Conservation (phyloP, 306 rosid genomes). For the Vigna radiata region DNA sequence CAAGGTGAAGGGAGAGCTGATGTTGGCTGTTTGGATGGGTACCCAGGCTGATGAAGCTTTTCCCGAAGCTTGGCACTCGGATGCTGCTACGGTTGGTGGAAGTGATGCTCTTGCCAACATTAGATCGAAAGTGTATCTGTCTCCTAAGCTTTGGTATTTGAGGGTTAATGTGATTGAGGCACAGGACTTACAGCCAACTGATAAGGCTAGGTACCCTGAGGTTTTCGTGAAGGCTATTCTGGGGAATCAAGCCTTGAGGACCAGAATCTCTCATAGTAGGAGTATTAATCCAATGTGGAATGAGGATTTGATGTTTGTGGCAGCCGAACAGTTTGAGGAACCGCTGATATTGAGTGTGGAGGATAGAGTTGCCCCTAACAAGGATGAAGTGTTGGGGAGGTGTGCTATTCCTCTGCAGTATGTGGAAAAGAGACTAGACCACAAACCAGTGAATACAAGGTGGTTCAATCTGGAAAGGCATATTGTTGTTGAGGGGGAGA, state of each 20-base stretch:
- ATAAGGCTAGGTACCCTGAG: slow-evolving; percentile 88
- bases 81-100: slow-evolving; percentile 87
- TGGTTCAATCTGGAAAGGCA: slow-evolving; percentile 87
- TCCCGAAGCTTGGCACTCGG: slow-evolving; percentile 98
- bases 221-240: slow-evolving; percentile 83
- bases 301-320: slow-evolving; percentile 97
- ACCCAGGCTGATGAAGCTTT: slow-evolving; percentile 98
- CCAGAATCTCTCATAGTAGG: slow-evolving; percentile 75
- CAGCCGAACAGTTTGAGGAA: slow-evolving; percentile 90
- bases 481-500: slow-evolving; percentile 78
- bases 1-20: slow-evolving; percentile 84
- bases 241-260: slow-evolving; percentile 84
- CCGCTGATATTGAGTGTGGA: slow-evolving; percentile 86
- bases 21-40: slow-evolving; percentile 99
- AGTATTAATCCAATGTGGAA: slow-evolving; percentile 94
- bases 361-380: slow-evolving; percentile 86
- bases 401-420: slow-evolving; percentile 70
- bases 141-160: slow-evolving; percentile 98
- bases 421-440: slow-evolving; percentile 76
- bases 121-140: slow-evolving; percentile 93
- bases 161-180: slow-evolving; percentile 96
- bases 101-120: slow-evolving; percentile 83
- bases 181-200: slow-evolving; percentile 78
- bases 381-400: slow-evolving; percentile 85
- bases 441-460: slow-evolving; percentile 78